Evolutionary conservation across 2,329 filamentous ascomycete species (phyloP), one percentile per base, ranked within the genome.

Genomic region (Dothideomycetes sp.): DNA sequence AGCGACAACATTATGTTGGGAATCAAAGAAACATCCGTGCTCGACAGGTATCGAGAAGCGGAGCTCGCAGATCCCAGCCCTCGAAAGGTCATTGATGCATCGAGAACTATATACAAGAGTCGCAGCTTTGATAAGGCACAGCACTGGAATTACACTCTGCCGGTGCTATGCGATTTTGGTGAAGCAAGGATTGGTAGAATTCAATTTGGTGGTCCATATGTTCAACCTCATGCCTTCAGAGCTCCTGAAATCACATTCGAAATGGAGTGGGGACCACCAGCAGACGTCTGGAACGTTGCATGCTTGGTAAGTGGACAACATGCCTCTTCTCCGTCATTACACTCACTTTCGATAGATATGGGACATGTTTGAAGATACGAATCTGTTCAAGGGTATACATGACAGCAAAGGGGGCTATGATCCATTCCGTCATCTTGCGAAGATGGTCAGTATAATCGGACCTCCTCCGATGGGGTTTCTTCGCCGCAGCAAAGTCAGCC

Each of bases 251-350:
- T 59, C 4, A 50, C 57, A 9, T 31, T 56, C 23, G 43, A 50
- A 7, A 57, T 58, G 51, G 36, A 32, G 9, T 60, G 54, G 56
- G 50, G 51, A 29, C 49, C 47, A 8, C 51, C 51, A 33, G 51
- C 56, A 23, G 53, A 59, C 42, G 53, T 59, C 10, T 59, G 57
- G 56, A 55, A 51, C 37, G 46, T 57, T 18, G 57, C 44, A 23
- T 43, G 53, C 33, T 46, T 57, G 45, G 54, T 58, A 37, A 36
- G 51, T 8, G n/a, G 5, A 7, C 6, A 6, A 4, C 7, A 7
- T 17, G 7, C 18, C 9, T 16, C 7, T 12, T 17, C 7, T 10
- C 4, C 16, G n/a, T 18, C 7, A 10, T 32, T 16, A 8, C 6
- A 16, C 6, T 32, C 7, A 18, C 6, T 18, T 7, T 17, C 11